Evolutionary conservation across 225 moss, liverwort and hornwort genomes (phyloP).

Genomic region (Pleurozium schreberi): DNA sequence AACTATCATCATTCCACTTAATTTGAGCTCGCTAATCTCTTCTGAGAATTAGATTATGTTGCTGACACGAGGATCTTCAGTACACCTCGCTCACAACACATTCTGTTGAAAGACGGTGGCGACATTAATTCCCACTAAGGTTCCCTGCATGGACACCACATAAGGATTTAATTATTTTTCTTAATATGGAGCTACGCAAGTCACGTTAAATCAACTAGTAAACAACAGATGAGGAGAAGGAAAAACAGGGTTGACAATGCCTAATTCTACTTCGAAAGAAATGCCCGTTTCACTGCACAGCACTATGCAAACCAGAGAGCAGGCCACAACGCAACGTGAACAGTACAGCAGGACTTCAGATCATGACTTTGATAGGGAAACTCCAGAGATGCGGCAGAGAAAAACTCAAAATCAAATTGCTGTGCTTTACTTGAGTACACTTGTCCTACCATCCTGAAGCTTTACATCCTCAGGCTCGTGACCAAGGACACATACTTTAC

Average conservation of each 20-base stretch:
- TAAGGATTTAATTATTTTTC: background rate
- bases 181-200: background rate
- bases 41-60: slow-evolving; percentile 66
- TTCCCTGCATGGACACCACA: slow-evolving; percentile 27
- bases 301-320: background rate
- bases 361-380: background rate
- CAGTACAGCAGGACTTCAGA: background rate
- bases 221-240: background rate
- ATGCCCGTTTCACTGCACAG: background rate
- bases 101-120: slow-evolving; percentile 75
- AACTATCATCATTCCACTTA: slow-evolving; percentile 32
- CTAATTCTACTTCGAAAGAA: background rate
- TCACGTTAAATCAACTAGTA: background rate
- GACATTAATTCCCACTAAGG: slow-evolving; percentile 69
- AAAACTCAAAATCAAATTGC: background rate
- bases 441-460: background rate
- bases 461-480: background rate
- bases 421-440: background rate
- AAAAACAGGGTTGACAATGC: background rate
- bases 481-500: slow-evolving; percentile 7
- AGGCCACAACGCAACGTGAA: background rate
- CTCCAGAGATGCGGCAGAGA: background rate
- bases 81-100: slow-evolving; percentile 3
- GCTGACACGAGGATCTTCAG: slow-evolving; percentile 51
- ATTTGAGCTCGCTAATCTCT: slow-evolving; percentile 52